Evolutionary conservation across 345 rosid species (phyloP).

Genomic region (Brassica nigra): DNA sequence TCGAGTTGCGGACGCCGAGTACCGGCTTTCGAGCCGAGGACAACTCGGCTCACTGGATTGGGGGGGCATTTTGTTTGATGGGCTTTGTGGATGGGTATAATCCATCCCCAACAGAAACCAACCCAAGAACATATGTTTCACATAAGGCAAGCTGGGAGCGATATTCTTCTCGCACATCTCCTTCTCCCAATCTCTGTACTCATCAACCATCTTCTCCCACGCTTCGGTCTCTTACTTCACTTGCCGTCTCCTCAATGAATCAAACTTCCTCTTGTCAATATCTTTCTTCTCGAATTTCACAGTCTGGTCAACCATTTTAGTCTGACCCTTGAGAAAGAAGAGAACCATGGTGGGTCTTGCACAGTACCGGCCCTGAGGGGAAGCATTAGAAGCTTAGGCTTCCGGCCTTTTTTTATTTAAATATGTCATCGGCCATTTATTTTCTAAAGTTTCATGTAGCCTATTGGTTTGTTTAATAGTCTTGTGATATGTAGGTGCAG

Average conservation of each 20-base stretch:
- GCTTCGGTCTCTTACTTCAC: conserved; percentile 89
- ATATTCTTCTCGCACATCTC: conserved; percentile 78
- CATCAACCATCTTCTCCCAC: conserved; percentile 81
- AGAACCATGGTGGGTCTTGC: conserved; percentile 74
- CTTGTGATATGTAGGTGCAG: too few relatives aligned
- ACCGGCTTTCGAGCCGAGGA: too few relatives aligned
- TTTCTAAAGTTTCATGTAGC: too few relatives aligned
- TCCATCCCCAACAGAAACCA: conserved; percentile 50
- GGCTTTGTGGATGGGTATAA: too few relatives aligned
- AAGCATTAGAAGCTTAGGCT: too few relatives aligned
- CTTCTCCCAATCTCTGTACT: conserved; percentile 70
- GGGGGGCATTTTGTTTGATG: too few relatives aligned
- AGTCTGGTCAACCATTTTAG: conserved; percentile 46
- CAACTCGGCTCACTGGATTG: too few relatives aligned
- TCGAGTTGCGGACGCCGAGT: too few relatives aligned
- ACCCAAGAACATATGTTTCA: conserved; percentile 78
- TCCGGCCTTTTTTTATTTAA: too few relatives aligned
- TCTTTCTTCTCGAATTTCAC: conserved; percentile 56
- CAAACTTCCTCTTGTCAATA: conserved; percentile 61
- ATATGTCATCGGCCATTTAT: too few relatives aligned
- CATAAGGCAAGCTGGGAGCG: conserved; percentile 84
- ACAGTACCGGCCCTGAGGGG: too few relatives aligned
- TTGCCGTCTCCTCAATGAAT: conserved; percentile 73
- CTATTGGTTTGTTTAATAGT: too few relatives aligned
- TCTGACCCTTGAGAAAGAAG: conserved; percentile 63